Percentiles rank a stretch among this genome's conserved stretches.
These are phyloP conservation scores for Phytopythium delawarense DNA, from an alignment of 352 stramenopile species.

Conservation along the genomic window DNA sequence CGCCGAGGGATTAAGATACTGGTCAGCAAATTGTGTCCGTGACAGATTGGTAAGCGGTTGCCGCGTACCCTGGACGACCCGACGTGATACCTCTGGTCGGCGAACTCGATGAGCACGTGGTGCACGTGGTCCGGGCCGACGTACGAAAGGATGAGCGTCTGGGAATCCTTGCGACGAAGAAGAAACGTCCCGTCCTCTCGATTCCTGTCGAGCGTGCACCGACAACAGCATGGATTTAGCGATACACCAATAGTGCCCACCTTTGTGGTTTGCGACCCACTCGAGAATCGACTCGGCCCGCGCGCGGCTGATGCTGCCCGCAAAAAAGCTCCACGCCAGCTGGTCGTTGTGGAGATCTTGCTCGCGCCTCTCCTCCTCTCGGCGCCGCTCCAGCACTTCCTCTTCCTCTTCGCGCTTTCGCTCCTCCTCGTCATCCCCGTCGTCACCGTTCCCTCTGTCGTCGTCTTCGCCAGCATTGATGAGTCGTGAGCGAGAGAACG, in stretches of 20 bases:
- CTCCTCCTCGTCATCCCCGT: conserved; percentile 25
- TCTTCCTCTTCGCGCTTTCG: conserved; percentile 25
- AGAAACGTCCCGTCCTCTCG: conserved; percentile 76
- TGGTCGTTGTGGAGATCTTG: conserved; percentile 49
- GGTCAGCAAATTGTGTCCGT: neutral
- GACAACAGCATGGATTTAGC: neutral
- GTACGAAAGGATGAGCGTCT: conserved; percentile 83
- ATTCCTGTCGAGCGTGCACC: conserved; percentile 17
- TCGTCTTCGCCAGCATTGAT: conserved; percentile 14
- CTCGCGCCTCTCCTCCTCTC: conserved; percentile 29
- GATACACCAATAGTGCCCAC: neutral
- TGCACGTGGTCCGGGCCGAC: conserved; percentile 59
- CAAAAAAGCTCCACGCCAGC: conserved; percentile 76
- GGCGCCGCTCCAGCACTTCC: conserved; percentile 28
- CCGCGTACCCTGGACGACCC: conserved; percentile 61
- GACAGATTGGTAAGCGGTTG: neutral
- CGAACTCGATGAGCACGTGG: conserved; percentile 78
- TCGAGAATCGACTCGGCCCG: conserved; percentile 63
- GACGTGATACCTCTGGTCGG: conserved; percentile 67
- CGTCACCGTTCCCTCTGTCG: neutral
- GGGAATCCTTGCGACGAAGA: conserved; percentile 73
- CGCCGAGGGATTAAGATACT: neutral
- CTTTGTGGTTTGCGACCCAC: conserved; percentile 20
- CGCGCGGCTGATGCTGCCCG: conserved; percentile 66
- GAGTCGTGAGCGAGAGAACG: conserved; percentile 31